Evolutionary conservation across 176 grass and related monocot genomes (phyloP).

Genomic region (Triticum urartu): DNA sequence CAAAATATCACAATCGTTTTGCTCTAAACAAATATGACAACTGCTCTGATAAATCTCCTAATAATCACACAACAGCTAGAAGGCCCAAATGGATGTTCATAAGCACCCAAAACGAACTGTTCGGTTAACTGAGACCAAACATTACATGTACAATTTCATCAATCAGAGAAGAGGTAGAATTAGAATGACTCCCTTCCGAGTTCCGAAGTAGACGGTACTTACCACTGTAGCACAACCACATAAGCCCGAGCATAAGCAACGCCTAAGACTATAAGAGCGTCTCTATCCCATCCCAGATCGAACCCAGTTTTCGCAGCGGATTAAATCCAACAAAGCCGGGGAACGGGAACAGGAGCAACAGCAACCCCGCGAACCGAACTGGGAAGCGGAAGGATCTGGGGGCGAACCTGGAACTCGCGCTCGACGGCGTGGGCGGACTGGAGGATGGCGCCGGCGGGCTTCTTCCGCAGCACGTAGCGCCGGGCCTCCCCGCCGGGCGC

Average conservation of each 20-base stretch:
- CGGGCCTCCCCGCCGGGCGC: constrained; percentile 13
- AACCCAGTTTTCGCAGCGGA: background rate
- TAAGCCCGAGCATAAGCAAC: background rate
- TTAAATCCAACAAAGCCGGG: background rate
- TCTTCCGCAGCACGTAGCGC: constrained; percentile 91
- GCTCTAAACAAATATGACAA: background rate
- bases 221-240: background rate
- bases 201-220: background rate
- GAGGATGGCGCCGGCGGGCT: constrained; percentile 75
- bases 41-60: background rate
- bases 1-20: background rate
- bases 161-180: no score
- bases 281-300: background rate
- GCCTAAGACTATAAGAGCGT: background rate
- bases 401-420: constrained; percentile 74
- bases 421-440: constrained; percentile 91
- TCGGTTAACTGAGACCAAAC: background rate
- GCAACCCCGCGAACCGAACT: background rate
- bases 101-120: background rate
- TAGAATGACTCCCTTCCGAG: no score
- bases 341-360: background rate
- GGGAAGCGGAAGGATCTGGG: background rate
- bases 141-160: background rate
- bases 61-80: background rate
- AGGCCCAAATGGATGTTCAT: background rate